Base-by-base conservation (phyloP, 257 asterid genomes). In the Pogostemon cablin region DNA sequence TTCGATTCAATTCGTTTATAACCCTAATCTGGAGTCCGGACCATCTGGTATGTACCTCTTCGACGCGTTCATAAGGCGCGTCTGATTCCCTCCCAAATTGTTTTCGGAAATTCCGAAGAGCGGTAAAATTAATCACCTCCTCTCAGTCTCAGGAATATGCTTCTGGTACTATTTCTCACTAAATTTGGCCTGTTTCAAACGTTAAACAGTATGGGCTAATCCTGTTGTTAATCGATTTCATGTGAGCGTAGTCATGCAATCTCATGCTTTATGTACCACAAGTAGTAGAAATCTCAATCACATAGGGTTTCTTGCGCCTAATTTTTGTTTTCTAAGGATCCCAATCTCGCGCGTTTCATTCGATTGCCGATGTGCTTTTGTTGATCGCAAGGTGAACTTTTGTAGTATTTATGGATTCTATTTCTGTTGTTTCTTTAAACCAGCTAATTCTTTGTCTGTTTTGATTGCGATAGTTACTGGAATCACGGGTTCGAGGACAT, bases 371-470 rank as follows among this genome's bases (percentile, higher is more conserved):
- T 37, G 37, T 34, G 3, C 48, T 9, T 65, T 41, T 77, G 44
- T 8, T 62, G 61, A 72, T 72, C 80, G 48, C 71, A 75, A 87
- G 93, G 97, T 88, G 82, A 74, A 42, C 58, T 12, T 0, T 0
- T 25, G 32, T 25, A 25, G 53, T 53, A 12, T 62, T 25, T 53
- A 38, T 62, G 54, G 62, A 7, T 47, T 50, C 73, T 68, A 56
- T 59, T 59, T 46, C 48, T 67, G 9, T 67, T 40, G 49, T 63
- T 57, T 63, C 11, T 40, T 25, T 37, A 10, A 38, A 52, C 64
- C 9, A 46, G 53, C 67, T 41, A 38, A 53, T 60, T 57, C 4
- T 52, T 17, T 49, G 9, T 57, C 46, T 37, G 52, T 60, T 75
- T 55, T 61, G 78, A 65, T 64, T 10, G 77, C 47, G 48, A 39